Evolutionary conservation across 768 basidiomycete species (phyloP).

Genomic region (Royoungia palumana): DNA sequence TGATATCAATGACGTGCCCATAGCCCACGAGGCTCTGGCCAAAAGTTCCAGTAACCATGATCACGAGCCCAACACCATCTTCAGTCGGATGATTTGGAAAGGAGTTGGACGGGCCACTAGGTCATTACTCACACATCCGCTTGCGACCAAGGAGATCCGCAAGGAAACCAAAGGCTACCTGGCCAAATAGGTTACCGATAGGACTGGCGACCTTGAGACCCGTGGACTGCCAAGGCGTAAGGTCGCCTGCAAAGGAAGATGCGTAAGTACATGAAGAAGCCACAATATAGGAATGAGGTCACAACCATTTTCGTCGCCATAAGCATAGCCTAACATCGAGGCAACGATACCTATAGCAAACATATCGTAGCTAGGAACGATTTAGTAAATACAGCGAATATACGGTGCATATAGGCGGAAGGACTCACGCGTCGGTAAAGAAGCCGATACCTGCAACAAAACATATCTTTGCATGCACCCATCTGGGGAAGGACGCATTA

Average conservation of each 20-base stretch:
- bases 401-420: conserved; percentile 7
- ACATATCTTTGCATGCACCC: conserved; percentile 80
- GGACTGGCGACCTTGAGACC: conserved; percentile 77
- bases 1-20: conserved; percentile 57
- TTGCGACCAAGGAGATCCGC: conserved; percentile 75
- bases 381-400: not conserved
- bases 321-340: conserved; percentile 82
- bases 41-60: conserved; percentile 76
- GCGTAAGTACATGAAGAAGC: not conserved
- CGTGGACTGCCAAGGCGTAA: conserved; percentile 61
- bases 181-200: conserved; percentile 68
- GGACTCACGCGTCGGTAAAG: conserved; percentile 74
- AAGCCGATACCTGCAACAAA: conserved; percentile 75
- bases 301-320: conserved; percentile 38
- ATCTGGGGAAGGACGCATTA: conserved; percentile 38
- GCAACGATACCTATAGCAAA: conserved; percentile 87
- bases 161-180: conserved; percentile 73
- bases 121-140: conserved; percentile 61
- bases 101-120: not conserved
- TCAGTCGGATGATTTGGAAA: conserved; percentile 4
- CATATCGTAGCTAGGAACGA: conserved; percentile 57
- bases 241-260: conserved; percentile 19
- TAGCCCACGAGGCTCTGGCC: conserved; percentile 71
- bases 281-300: not conserved
- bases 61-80: conserved; percentile 58